phyloP scores from a whole-genome alignment of 805 yeast genomes.

The Ogataea dorogensis region DNA sequence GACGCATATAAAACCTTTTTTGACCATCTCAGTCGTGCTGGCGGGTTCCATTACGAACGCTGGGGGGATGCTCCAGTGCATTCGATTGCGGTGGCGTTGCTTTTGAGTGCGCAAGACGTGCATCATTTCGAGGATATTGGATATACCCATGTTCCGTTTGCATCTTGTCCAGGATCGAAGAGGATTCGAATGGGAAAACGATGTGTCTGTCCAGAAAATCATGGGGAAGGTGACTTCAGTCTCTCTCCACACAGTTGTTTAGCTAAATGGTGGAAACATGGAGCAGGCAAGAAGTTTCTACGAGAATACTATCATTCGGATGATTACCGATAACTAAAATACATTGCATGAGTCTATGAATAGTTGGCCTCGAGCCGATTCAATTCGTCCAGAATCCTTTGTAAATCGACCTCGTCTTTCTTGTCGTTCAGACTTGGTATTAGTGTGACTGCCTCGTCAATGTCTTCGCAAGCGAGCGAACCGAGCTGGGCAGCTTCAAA shows the following conservation, averaged over 20 bases:
- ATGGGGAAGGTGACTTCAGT: constrained; percentile 41
- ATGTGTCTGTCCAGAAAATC: constrained; percentile 54
- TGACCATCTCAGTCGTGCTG: constrained; percentile 59
- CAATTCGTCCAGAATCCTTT: constrained; percentile 82
- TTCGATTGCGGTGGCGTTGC: constrained; percentile 61
- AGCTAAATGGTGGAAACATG: constrained; percentile 73
- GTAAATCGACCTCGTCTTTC: constrained; percentile 83
- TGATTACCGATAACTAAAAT: constrained; percentile 23
- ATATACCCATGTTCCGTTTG: constrained; percentile 70
- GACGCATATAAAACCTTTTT: constrained; percentile 62
- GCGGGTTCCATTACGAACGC: constrained; percentile 82
- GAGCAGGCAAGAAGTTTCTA: constrained; percentile 57
- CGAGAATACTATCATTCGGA: constrained; percentile 40
- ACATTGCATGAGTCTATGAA: constrained; percentile 18
- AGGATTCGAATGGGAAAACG: constrained; percentile 51
- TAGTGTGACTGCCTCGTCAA: constrained; percentile 92
- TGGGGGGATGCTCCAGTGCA: constrained; percentile 98
- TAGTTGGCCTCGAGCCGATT: constrained; percentile 56
- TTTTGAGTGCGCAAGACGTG: constrained; percentile 58
- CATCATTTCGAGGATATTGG: constrained; percentile 84
- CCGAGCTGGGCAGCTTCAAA: constrained; percentile 89
- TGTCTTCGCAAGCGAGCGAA: constrained; percentile 90
- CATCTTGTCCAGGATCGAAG: constrained; percentile 55
- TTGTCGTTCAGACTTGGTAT: constrained; percentile 84
- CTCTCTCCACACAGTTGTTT: constrained; percentile 57